Percentiles rank a stretch among this genome's conserved stretches.
phyloP scores from a whole-genome alignment of 768 basidiomycete genomes.

The Mycena galopus region DNA sequence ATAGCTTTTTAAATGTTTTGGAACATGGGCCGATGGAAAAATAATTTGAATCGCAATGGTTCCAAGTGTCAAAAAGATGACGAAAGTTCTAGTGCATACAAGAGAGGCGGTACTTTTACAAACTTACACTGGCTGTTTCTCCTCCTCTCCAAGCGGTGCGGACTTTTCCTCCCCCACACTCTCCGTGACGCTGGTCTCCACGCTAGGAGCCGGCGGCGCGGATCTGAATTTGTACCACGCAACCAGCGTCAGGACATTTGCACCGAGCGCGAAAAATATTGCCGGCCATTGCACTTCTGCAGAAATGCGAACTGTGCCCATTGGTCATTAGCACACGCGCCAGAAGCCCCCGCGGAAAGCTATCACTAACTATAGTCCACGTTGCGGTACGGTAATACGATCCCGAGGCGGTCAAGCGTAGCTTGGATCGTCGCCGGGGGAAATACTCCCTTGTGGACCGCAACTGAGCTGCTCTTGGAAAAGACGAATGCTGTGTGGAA shows the following conservation, averaged over 20 bases:
- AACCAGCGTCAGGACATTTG: slow-evolving; percentile 11
- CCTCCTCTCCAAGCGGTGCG: neutral
- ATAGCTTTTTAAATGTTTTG: too few species aligned
- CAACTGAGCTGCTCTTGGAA: slow-evolving; percentile 19
- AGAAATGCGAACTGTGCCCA: slow-evolving; percentile 20
- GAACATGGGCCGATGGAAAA: too few species aligned
- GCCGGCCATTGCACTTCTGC: slow-evolving; percentile 18
- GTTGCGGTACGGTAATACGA: slow-evolving; percentile 29
- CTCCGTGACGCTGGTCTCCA: slow-evolving; percentile 7
- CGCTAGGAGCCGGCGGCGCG: neutral
- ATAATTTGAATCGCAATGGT: too few species aligned
- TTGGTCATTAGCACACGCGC: neutral
- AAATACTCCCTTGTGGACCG: slow-evolving; percentile 21
- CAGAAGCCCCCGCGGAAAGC: too few species aligned
- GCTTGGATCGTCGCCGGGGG: slow-evolving; percentile 9
- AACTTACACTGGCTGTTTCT: neutral
- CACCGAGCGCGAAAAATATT: slow-evolving; percentile 16
- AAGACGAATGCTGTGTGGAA: slow-evolving; percentile 34
- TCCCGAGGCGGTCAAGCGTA: slow-evolving; percentile 25
- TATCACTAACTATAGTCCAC: slow-evolving; percentile 29
- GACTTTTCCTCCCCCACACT: slow-evolving; percentile 4
- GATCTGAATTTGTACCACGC: slow-evolving; percentile 28
- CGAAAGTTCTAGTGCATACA: too few species aligned
- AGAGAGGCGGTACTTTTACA: too few species aligned
- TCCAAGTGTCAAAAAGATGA: too few species aligned